Evolutionary conservation across 805 yeast genomes (phyloP).

Genomic region (Kluyveromyces wickerhamii): DNA sequence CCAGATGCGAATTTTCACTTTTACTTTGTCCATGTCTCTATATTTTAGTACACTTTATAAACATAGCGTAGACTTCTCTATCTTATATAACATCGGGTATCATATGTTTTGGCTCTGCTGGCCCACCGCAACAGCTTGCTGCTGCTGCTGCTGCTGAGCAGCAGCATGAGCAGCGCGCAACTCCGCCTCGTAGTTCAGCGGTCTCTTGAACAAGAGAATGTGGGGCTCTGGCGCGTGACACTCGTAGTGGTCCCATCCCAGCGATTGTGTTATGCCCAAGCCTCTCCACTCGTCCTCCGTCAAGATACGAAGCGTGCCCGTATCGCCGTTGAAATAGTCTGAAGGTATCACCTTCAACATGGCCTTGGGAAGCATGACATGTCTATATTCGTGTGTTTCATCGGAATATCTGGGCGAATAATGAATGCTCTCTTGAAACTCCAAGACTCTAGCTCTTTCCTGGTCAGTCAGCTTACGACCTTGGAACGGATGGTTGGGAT

Average conservation of each 20-base stretch:
- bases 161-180: constrained; percentile 28
- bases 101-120: constrained; percentile 3
- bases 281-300: constrained; percentile 99
- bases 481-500: constrained; percentile 23
- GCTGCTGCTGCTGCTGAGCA: constrained; percentile 20
- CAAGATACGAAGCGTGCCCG: constrained; percentile 86
- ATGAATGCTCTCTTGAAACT: constrained; percentile 89
- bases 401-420: constrained; percentile 89
- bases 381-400: constrained; percentile 87
- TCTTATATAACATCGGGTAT: too few relatives aligned
- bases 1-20: too few relatives aligned
- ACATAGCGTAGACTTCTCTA: too few relatives aligned
- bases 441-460: constrained; percentile 80
- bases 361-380: constrained; percentile 92
- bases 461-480: constrained; percentile 68
- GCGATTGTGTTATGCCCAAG: constrained; percentile 89
- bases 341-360: constrained; percentile 91
- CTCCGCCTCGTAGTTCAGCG: constrained; percentile 44
- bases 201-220: constrained; percentile 76
- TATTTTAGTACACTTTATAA: too few relatives aligned
- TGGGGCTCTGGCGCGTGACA: constrained; percentile 99
- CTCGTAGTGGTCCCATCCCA: constrained; percentile 98
- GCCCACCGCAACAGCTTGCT: constrained; percentile 16
- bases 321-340: constrained; percentile 87
- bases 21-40: too few relatives aligned